A percentile compares a stretch with the other conserved stretches of the same genome.
These are phyloP conservation scores for Coniferiporia sulphurascens DNA, from an alignment of 1,284 basidiomycete species.

Conservation along the genomic window DNA sequence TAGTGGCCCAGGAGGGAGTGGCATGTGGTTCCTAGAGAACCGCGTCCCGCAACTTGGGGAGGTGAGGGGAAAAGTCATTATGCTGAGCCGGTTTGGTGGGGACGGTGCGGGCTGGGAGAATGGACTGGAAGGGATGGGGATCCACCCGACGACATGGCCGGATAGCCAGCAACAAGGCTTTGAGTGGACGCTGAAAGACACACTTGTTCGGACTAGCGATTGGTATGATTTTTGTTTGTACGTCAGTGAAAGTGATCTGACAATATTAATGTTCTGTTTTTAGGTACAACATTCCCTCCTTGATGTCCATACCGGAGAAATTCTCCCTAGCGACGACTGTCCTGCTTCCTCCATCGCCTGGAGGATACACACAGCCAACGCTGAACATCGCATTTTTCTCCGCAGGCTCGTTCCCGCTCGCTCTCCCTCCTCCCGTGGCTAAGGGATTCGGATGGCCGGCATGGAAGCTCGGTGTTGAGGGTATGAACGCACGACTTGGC, in stretches of 20 bases:
- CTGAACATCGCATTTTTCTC: constrained; percentile 75
- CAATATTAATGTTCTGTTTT: not conserved
- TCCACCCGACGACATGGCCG: constrained; percentile 80
- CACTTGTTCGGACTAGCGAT: constrained; percentile 70
- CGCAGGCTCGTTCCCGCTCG: constrained; percentile 76
- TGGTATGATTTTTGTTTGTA: constrained; percentile 45
- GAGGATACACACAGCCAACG: constrained; percentile 36
- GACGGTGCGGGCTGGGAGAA: constrained; percentile 61
- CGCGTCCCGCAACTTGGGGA: constrained; percentile 74
- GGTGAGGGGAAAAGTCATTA: constrained; percentile 73
- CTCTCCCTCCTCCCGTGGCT: constrained; percentile 68
- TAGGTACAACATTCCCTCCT: constrained; percentile 75
- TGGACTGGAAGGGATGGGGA: constrained; percentile 65
- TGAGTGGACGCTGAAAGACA: constrained; percentile 67
- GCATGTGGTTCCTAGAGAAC: constrained; percentile 79
- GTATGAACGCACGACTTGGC: constrained; percentile 72
- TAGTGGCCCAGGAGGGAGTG: constrained; percentile 48
- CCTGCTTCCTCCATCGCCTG: constrained; percentile 40
- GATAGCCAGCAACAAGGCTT: constrained; percentile 70
- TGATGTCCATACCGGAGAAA: constrained; percentile 79
- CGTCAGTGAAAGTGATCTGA: not conserved
- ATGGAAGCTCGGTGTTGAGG: constrained; percentile 70
- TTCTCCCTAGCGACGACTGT: constrained; percentile 48
- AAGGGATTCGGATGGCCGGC: constrained; percentile 77
- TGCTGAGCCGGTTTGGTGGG: constrained; percentile 80